Conservation (phyloP, 192 early-diverging fungal genomes). For the Neocallimastix lanati region DNA sequence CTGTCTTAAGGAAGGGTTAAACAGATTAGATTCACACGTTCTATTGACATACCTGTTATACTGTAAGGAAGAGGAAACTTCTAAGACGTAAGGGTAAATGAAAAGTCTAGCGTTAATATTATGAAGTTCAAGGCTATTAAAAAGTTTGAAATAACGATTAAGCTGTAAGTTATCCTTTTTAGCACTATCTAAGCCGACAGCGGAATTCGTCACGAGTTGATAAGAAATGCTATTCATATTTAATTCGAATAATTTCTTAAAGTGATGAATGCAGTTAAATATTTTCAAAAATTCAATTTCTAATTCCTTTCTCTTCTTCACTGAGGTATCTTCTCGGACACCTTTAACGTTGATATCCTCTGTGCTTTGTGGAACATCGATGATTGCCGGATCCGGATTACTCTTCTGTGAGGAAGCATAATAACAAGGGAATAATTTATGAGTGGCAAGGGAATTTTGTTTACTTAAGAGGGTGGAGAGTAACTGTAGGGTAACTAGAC, state of each 20-base stretch:
- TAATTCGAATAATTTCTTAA: neutral
- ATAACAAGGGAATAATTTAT: neutral
- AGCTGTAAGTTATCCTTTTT: neutral
- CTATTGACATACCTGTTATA: neutral
- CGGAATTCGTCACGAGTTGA: neutral
- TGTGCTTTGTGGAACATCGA: no score
- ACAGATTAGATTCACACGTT: neutral
- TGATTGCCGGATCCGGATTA: neutral
- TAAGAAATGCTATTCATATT: neutral
- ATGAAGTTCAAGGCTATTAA: neutral
- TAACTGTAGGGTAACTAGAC: neutral
- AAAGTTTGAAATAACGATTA: neutral
- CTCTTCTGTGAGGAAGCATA: neutral
- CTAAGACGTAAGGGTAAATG: neutral
- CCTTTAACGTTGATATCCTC: neutral
- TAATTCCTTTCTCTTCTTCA: neutral
- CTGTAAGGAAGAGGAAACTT: neutral
- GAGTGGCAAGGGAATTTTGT: neutral
- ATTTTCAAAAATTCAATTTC: neutral
- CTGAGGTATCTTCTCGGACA: neutral
- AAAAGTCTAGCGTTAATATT: neutral
- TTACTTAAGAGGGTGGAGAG: neutral
- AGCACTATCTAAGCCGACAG: neutral
- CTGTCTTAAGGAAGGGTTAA: neutral
- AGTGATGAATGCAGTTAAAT: neutral